phyloP scores from a whole-genome alignment of 2,329 filamentous ascomycete genomes.

The Colletotrichum sojae region DNA sequence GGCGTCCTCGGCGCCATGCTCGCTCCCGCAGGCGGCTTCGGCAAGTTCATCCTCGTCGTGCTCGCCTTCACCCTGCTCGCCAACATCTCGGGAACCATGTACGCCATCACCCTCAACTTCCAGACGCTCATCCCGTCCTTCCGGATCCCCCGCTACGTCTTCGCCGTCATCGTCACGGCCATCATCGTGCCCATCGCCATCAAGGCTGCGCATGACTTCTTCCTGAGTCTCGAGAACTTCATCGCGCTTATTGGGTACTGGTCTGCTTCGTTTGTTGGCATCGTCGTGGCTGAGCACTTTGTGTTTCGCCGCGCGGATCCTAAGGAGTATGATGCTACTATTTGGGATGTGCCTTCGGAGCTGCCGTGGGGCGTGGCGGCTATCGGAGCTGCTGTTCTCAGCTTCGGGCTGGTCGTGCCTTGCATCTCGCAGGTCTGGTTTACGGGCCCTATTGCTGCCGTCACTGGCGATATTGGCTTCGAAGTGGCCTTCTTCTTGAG shows the following conservation, averaged over 20 bases:
- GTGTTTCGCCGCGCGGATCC: slow-evolving; percentile 58
- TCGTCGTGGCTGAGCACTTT: slow-evolving; percentile 58
- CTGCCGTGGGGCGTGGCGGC: slow-evolving; percentile 60
- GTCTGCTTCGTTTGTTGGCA: slow-evolving; percentile 58
- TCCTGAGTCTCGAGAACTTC: slow-evolving; percentile 60
- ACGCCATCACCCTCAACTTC: slow-evolving; percentile 55
- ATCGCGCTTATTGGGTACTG: slow-evolving; percentile 62
- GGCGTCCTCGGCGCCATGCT: slow-evolving; percentile 52
- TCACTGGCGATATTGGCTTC: slow-evolving; percentile 76
- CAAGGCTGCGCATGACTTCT: slow-evolving; percentile 55
- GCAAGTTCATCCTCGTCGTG: slow-evolving; percentile 55
- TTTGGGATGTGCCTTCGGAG: slow-evolving; percentile 60
- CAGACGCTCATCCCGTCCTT: slow-evolving; percentile 56
- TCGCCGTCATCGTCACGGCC: slow-evolving; percentile 55
- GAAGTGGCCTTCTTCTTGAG: slow-evolving; percentile 72
- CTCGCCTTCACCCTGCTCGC: slow-evolving; percentile 55
- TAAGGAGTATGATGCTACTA: slow-evolving; percentile 56
- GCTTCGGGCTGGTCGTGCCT: slow-evolving; percentile 65
- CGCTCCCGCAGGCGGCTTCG: slow-evolving; percentile 48
- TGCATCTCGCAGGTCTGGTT: slow-evolving; percentile 75
- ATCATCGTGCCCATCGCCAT: slow-evolving; percentile 59
- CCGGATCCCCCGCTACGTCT: slow-evolving; percentile 57
- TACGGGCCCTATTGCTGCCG: slow-evolving; percentile 71
- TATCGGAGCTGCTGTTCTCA: slow-evolving; percentile 57
- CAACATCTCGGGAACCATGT: slow-evolving; percentile 55